Evolutionary conservation across 2,329 filamentous ascomycete species (phyloP), one percentile per base, ranked within the genome.

Genomic region (Ceratocystis huliohia): DNA sequence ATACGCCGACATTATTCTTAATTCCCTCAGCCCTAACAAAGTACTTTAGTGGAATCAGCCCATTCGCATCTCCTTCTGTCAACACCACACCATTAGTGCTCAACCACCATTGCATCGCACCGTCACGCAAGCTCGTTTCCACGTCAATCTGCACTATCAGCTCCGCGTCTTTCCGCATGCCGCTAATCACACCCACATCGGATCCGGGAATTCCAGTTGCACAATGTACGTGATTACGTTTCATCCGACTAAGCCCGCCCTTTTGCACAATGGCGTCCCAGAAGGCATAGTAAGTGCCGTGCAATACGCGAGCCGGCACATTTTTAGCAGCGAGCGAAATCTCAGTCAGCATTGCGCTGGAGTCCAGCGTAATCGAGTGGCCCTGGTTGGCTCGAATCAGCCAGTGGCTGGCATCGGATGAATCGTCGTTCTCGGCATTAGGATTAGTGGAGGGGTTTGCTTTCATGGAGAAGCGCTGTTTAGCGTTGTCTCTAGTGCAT

Each of bases 311-410:
- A 0, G 79, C 73, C 0, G 90, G 90, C 1, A 92, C 71, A 69
- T 83, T 83, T 28, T 72, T 81, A 5, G 74, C 76, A 44, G 81
- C 81, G 0, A 84, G 73, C 1, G 84, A 86, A 67, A 96, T 79
- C 5, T 87, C 85, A 22, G 80, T 81, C 2, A 96, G 82, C 1
- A 95, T 81, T 0, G 82, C 82, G 61, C 87, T 84, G n/a, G 84
- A 84, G 33, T 89, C 87, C 45, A 86, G 77, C 72, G 85, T 84
- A 73, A 99, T 89, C 71, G 85, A 91, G 78, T 97, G 94, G 65
- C 94, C 94, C 78, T 97, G 94, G 73, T 95, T 96, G 33, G 94
- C 94, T 72, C 94, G 91, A 76, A 99, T 96, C 41, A 95, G 81
- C 78, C 87, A 96, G 74, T 88, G 81, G 0, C 80, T 75, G 0